Conservation (phyloP, 768 basidiomycete genomes). For the Amanita pseudoporphyria region DNA sequence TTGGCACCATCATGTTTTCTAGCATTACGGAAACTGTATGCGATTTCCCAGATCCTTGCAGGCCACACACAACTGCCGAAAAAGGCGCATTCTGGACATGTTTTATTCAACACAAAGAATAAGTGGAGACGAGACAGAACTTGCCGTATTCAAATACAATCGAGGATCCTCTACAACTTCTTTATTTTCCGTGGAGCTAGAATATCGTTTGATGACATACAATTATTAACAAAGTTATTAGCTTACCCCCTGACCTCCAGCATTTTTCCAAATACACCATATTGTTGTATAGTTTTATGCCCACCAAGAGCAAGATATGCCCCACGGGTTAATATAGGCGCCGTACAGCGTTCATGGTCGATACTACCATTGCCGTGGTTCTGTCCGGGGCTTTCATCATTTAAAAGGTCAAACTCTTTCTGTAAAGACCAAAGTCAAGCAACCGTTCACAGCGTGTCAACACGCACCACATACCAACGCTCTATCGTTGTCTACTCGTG, state of each 20-base stretch:
- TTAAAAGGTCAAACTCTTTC: not conserved
- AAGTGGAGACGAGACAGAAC: conserved; percentile 7
- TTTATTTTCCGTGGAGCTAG: conserved; percentile 24
- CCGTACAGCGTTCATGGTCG: conserved; percentile 18
- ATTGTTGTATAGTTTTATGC: conserved; percentile 33
- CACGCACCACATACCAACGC: too few relatives aligned
- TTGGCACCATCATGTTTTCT: conserved; percentile 60
- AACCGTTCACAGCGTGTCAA: too few relatives aligned
- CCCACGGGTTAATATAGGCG: conserved; percentile 44
- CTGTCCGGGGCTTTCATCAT: not conserved
- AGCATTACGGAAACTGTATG: conserved; percentile 62
- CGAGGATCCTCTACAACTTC: conserved; percentile 35
- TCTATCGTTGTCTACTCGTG: too few relatives aligned
- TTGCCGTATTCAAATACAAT: conserved; percentile 61
- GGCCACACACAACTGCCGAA: conserved; percentile 68
- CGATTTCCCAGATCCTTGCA: conserved; percentile 68
- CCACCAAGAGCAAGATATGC: conserved; percentile 29
- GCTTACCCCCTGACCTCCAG: conserved; percentile 33
- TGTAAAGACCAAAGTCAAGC: too few relatives aligned
- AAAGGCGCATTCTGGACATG: conserved; percentile 54
- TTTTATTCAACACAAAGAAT: not conserved
- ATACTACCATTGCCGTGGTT: not conserved
- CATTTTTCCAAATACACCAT: conserved; percentile 50
- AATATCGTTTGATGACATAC: not conserved
- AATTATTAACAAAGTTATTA: not conserved